Conservation (phyloP, 2,329 filamentous ascomycete species). For the Penicillium carneum region DNA sequence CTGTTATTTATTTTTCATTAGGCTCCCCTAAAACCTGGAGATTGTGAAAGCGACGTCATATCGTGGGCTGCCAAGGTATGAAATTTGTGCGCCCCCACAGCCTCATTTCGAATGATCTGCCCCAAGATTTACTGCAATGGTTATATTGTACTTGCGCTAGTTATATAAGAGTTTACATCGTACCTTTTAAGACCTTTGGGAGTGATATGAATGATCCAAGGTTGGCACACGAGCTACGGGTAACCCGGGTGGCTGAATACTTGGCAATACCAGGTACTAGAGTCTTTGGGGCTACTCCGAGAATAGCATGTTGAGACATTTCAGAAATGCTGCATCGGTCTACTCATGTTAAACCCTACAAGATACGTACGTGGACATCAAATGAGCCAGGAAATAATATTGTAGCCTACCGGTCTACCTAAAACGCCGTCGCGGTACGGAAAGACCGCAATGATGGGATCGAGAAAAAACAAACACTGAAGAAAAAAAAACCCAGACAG, state of each 20-base stretch:
- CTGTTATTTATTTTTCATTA: no score
- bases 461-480: conserved; percentile 2
- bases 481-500: background rate
- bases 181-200: no score
- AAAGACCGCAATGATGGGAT: conserved; percentile 10
- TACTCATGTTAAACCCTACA: background rate
- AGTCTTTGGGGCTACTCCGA: background rate
- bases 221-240: background rate
- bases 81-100: conserved; percentile 2
- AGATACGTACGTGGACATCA: background rate
- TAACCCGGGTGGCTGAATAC: conserved; percentile 13
- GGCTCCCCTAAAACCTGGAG: background rate
- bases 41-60: conserved; percentile 9
- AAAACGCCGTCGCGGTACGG: conserved; percentile 12
- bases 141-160: background rate
- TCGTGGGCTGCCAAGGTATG: conserved; percentile 10
- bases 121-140: background rate
- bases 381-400: background rate
- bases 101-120: background rate
- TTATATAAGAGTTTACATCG: no score
- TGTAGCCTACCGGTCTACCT: conserved; percentile 10
- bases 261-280: background rate
- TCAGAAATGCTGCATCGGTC: background rate
- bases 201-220: background rate
- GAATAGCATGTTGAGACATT: background rate